Evolutionary conservation across 352 stramenopile genomes (phyloP), one percentile per base, ranked within the genome.

Genomic region (Phytophthora megakarya): DNA sequence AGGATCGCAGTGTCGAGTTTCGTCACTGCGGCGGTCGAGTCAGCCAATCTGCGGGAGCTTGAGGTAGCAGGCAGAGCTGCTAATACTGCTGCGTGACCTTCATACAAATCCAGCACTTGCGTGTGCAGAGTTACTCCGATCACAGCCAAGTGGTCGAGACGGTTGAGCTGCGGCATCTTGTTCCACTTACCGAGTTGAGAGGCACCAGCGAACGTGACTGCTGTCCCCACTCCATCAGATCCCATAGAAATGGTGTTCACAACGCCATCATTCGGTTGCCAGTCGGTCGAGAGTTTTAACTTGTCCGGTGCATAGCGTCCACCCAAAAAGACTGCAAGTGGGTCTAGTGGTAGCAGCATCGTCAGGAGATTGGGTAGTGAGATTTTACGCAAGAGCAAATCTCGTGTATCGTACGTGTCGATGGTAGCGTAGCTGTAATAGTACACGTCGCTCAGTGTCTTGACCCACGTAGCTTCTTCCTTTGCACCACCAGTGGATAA

Each of bases 341-440:
- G 68, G n/a, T 78, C 40, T 2, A 85, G 30, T 7, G 75, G 65
- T 10, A 80, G 47, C 12, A 85, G 30, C 76, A 84, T 86, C 11
- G 70, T 84, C n/a, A 85, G 40, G 28, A 76, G 22, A 37, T 85
- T 80, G 1, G 76, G 77, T 39, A 83, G 19, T 12, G 73, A 72
- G 13, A 88, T 67, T 33, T 75, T 74, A 11, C 64, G 72, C 5
- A 85, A 46, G 1, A 77, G 39, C 28, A 73, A 54, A 43, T 86
- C 65, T 19, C 44, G 37, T 21, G 64, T 65, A 19, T 49, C 28
- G 48, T 70, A 80, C 49, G 75, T 84, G 61, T 85, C 75, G 10
- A 73, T 42, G 3, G 72, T 86, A 19, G 61, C 49, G 57, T 80
- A 83, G 54, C 74, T 86, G 48, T 76, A 89, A 69, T 89, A 86